Conservation (phyloP, 1,284 basidiomycete species). For the Lignosus rhinocerotis region DNA sequence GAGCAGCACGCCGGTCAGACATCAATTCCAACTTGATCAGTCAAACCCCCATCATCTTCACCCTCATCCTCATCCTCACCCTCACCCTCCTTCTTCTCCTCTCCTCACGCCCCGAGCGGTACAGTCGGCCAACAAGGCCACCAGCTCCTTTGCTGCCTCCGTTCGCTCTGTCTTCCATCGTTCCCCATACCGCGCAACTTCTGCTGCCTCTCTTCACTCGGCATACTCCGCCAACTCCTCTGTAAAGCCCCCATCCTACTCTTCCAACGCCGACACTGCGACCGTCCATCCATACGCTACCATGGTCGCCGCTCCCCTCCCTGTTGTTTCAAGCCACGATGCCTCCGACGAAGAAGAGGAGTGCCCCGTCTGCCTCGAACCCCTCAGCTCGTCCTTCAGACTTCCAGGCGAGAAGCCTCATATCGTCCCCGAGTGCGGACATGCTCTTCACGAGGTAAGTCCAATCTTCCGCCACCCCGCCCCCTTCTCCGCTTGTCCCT, state of each 20-base stretch:
- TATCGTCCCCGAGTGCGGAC: conserved; percentile 96
- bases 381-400: conserved; percentile 83
- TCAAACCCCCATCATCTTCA: conserved; percentile 39
- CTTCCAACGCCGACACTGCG: conserved; percentile 23
- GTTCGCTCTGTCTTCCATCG: conserved; percentile 43
- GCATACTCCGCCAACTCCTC: conserved; percentile 36
- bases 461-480: conserved; percentile 1
- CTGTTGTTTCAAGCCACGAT: conserved; percentile 67
- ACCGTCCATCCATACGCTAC: conserved; percentile 48
- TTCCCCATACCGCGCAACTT: conserved; percentile 34
- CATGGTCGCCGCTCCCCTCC: conserved; percentile 61
- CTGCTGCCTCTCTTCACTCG: conserved; percentile 39
- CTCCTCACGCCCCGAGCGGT: conserved; percentile 39
- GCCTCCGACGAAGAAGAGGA: conserved; percentile 74
- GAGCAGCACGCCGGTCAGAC: conserved; percentile 24
- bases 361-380: conserved; percentile 91
- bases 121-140: conserved; percentile 13
- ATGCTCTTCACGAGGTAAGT: conserved; percentile 89
- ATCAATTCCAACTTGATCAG: conserved; percentile 31
- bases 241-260: conserved; percentile 23
- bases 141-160: conserved; percentile 36
- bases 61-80: conserved; percentile 44
- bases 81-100: conserved; percentile 44
- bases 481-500: background rate
- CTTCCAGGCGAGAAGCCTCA: conserved; percentile 95